Base-by-base conservation (phyloP, 306 rosid species). In the Cicer cuneatum region DNA sequence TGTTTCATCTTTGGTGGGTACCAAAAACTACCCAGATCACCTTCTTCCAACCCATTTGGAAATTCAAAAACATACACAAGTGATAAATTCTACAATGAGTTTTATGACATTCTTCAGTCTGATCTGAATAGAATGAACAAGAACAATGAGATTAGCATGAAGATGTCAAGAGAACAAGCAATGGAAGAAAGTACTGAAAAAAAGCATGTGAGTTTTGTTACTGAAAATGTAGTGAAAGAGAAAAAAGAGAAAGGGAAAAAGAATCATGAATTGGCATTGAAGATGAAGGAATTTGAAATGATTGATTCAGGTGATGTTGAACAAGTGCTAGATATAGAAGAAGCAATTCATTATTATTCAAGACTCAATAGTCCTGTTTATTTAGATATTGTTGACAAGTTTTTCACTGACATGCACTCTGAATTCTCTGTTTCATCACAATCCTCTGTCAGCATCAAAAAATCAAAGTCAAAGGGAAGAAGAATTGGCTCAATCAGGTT, bases 281-380 rank as follows among this genome's bases (percentile, higher is more conserved):
- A 87, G 86, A 92, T 92, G 89, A 90, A 86, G 89, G 99, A 94
- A 15, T 85, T 90, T 81, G 99, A 94, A 79, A 88, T 88, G 92
- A 68, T 85, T 63, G 93, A 92, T 69, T 62, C 90, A 13, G 79
- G 87, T 65, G 97, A 94, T 84, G 81, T 92, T 80, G 97, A 94
- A 66, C 97, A 94, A 29, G 95, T 81, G 54, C 52, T 94, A 65
- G 99, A 94, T 68, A 82, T 94, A 24, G 99, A 94, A 86, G 99
- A 94, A 73, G 99, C 97, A 52, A 83, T 94, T 2, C 99, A 94
- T 72, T 94, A 94, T 81, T 92, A 94, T 79, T 94, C 97, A 77
- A 86, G 97, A 41, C 95, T 94, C 43, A 91, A 72, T 18, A 95
- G 99, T 71, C 98, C 99, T 19, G 93, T 87, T 77, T 95, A 95